These are phyloP conservation scores for Geotrichum citri-aurantii DNA, from an alignment of 1,139 yeast genomes.

Conservation along the genomic window DNA sequence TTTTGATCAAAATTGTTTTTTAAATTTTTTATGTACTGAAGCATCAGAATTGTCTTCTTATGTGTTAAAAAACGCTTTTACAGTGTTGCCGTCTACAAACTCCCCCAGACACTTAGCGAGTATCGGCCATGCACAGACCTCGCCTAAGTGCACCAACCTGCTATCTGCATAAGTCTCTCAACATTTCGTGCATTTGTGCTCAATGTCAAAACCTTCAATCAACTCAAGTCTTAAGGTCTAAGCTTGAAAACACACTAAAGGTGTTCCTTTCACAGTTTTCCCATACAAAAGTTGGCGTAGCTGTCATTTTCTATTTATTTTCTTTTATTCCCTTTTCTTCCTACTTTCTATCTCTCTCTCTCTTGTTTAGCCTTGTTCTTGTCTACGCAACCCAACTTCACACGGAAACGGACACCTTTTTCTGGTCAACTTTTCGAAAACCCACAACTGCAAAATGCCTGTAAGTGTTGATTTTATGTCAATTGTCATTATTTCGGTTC, in stretches of 20 bases:
- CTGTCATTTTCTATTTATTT: background rate
- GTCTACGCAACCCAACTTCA: background rate
- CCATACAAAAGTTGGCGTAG: background rate
- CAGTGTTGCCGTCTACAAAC: no score
- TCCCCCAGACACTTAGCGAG: no score
- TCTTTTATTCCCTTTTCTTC: background rate
- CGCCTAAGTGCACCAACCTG: background rate
- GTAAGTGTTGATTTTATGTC: background rate
- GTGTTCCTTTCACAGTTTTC: no score
- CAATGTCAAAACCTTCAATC: background rate
- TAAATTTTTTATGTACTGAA: no score
- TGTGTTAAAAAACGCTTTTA: no score
- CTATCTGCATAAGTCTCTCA: conserved; percentile 4
- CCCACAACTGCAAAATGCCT: conserved; percentile 2
- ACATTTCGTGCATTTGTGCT: conserved; percentile 2
- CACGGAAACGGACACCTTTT: background rate
- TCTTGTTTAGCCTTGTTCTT: background rate
- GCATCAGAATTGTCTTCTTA: no score
- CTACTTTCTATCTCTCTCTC: background rate
- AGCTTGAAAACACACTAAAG: no score
- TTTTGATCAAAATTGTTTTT: no score
- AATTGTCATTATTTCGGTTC: background rate
- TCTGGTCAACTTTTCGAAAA: background rate
- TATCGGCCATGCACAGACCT: background rate
- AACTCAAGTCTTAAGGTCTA: no score